Base-by-base conservation (phyloP, 202 grass and related monocot genomes). In the Miscanthus sacchariflorus region DNA sequence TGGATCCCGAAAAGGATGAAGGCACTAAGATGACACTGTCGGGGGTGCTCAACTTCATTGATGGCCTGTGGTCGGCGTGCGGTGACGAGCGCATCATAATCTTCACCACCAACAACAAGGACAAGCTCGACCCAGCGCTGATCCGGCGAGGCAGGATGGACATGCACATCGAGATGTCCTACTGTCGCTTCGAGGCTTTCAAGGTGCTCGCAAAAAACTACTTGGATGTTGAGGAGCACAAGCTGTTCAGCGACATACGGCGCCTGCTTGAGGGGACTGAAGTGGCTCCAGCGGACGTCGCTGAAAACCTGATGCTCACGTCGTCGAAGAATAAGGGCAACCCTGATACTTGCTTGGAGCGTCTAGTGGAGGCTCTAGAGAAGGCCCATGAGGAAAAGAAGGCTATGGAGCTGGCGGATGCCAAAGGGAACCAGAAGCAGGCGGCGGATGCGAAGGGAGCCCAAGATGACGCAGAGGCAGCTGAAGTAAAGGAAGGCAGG, bases 81-180 rank as follows among this genome's bases (percentile, higher is more conserved):
- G 88, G 93, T 1, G 90, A 87, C 6, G 85, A 95, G 85, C 48
- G 90, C 64, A 91, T 95, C 78, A 79, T 95, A 18, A 40, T 95
- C 38, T 95, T 93, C 77, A 95, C 88, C 3, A 95, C 93, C 7
- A 95, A 95, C 83, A 74, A 92, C 70, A 58, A 88, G 25, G 90
- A 92, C 5, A 91, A 91, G 86, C 76, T 95, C 12, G 93, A 95
- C 74, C 86, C 88, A 1, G 93, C 88, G 11, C 82, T 95, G 6
- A 89, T 95, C 76, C 88, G 93, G 13, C 81, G 83, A 0, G 90
- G 93, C 24, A 82, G 93, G 76, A 95, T 95, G 90, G 90, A 95
- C 83, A 90, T 87, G 86, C 93, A 95, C 71, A 93, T 92, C 48
- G 79, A 95, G 85, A 95, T 95, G 90, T 91, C 88, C 6, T 93